Percentiles rank a stretch among this genome's conserved stretches.
These are phyloP conservation scores for Medicago ruthenica DNA, from an alignment of 306 rosid genomes.

Conservation along the genomic window DNA sequence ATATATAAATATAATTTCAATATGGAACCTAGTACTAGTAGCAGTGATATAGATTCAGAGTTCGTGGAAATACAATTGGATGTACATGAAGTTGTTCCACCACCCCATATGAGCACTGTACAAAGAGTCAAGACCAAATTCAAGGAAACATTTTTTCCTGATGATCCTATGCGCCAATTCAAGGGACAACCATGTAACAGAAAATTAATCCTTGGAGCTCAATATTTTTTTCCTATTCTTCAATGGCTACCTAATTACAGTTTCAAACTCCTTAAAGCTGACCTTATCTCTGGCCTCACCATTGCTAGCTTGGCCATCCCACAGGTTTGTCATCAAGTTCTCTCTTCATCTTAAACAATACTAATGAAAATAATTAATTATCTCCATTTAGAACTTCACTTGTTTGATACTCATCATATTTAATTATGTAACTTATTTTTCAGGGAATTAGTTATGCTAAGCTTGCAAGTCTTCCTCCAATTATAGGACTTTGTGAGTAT, in stretches of 20 bases:
- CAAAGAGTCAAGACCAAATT: conserved; percentile 54
- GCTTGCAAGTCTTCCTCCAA: conserved; percentile 82
- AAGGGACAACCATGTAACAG: conserved; percentile 60
- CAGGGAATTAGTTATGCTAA: conserved; percentile 92
- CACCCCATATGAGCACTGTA: conserved; percentile 61
- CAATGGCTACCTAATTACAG: conserved; percentile 74
- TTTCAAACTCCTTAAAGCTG: conserved; percentile 71
- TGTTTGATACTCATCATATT: neutral
- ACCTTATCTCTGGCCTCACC: conserved; percentile 82
- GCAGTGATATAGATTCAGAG: conserved; percentile 3
- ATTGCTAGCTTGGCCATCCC: conserved; percentile 95
- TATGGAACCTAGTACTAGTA: conserved; percentile 5
- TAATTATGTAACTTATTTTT: neutral
- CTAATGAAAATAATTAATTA: neutral
- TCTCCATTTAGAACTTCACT: neutral
- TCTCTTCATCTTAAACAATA: neutral
- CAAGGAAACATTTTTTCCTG: conserved; percentile 86
- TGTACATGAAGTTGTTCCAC: conserved; percentile 67
- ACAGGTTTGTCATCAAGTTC: conserved; percentile 54
- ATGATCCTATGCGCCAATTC: conserved; percentile 88
- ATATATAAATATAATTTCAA: neutral
- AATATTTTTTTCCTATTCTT: conserved; percentile 76
- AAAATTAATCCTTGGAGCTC: conserved; percentile 66
- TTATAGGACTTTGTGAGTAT: conserved; percentile 83
- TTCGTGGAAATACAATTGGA: conserved; percentile 51